Evolutionary conservation across 257 asterid species (phyloP).

Genomic region (Salvia hispanica): DNA sequence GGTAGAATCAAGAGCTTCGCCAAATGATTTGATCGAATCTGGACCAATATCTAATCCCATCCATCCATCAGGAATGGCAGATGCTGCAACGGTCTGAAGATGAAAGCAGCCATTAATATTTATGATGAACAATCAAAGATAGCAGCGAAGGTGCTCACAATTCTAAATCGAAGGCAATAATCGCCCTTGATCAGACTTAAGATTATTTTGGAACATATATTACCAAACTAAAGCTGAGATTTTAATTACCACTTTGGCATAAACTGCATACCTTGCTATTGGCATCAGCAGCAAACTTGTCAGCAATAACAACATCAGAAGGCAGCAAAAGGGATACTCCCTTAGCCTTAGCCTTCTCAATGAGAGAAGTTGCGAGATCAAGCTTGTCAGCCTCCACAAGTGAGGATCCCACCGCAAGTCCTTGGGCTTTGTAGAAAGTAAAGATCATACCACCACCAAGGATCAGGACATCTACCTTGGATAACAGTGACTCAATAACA

Average conservation of each 20-base stretch:
- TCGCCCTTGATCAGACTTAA: neutral
- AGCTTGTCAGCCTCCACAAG: conserved; percentile 85
- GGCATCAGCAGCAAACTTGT: conserved; percentile 79
- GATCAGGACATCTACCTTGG: conserved; percentile 67
- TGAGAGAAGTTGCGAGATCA: conserved; percentile 68
- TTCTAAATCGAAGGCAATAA: neutral
- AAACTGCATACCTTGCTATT: conserved; percentile 63
- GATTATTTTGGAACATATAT: neutral
- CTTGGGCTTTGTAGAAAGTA: conserved; percentile 88
- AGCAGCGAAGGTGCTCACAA: neutral
- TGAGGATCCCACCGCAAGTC: conserved; percentile 70
- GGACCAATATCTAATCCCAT: conserved; percentile 92
- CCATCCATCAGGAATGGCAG: conserved; percentile 88
- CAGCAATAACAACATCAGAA: conserved; percentile 72
- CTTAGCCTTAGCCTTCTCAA: conserved; percentile 78
- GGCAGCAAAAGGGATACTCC: conserved; percentile 77
- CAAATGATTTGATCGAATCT: conserved; percentile 64
- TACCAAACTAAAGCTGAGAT: conserved; percentile 1
- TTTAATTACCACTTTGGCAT: neutral
- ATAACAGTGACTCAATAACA: conserved; percentile 70
- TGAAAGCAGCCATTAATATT: conserved; percentile 7
- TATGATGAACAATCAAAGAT: neutral
- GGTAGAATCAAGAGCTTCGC: conserved; percentile 64
- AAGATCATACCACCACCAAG: conserved; percentile 90
- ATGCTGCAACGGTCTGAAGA: conserved; percentile 66